Percentiles rank a stretch among this genome's conserved stretches.
Evolutionary conservation across 1,139 yeast genomes (phyloP).

Genomic region (Debaryomycetaceae sp.): DNA sequence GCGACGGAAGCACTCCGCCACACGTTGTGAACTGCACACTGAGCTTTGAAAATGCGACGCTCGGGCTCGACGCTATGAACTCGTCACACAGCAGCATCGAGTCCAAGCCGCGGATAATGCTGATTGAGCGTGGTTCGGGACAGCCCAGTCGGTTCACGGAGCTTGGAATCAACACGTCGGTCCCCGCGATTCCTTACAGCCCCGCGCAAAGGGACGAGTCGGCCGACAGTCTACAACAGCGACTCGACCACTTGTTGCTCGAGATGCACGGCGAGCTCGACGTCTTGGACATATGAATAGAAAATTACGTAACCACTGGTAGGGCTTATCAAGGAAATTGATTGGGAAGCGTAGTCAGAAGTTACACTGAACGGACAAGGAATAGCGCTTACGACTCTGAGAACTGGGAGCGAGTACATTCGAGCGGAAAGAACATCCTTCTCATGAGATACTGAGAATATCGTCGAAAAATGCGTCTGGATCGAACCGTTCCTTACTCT

Average conservation of each 20-base stretch:
- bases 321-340: no score
- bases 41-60: not conserved
- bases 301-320: no score
- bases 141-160: not conserved
- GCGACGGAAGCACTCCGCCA: no score
- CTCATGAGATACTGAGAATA: slow-evolving; percentile 3
- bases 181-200: not conserved
- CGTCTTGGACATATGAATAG: not conserved
- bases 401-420: no score
- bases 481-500: slow-evolving; percentile 6
- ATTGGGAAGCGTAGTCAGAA: no score
- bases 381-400: no score
- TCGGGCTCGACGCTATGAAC: not conserved
- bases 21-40: not conserved
- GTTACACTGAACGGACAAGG: no score
- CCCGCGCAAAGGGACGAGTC: not conserved
- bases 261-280: not conserved
- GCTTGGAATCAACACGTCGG: no score
- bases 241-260: not conserved
- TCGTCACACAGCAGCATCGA: not conserved
- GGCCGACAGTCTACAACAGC: not conserved
- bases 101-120: not conserved
- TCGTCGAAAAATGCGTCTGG: slow-evolving; percentile 12
- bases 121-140: no score
- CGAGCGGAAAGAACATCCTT: no score